These are phyloP conservation scores for Tulasnella sp. DNA, from an alignment of 768 basidiomycete genomes.

Conservation along the genomic window DNA sequence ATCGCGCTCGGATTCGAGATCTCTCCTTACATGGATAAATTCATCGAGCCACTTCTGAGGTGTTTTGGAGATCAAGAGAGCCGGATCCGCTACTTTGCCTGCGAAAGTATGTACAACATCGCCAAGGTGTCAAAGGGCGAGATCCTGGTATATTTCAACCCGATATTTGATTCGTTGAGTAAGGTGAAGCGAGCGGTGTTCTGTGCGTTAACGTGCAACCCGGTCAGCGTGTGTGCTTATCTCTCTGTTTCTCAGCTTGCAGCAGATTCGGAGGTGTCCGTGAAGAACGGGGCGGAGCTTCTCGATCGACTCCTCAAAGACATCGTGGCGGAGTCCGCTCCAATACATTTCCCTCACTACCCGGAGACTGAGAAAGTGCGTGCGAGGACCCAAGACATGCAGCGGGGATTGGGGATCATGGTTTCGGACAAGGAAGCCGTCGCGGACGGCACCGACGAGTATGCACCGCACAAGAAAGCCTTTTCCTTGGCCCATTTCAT, in stretches of 20 bases:
- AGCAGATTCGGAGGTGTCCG: conserved; percentile 88
- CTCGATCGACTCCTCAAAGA: conserved; percentile 96
- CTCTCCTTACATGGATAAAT: conserved; percentile 88
- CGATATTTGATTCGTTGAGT: conserved; percentile 93
- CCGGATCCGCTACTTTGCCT: conserved; percentile 93
- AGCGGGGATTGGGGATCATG: conserved; percentile 44
- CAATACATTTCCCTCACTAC: conserved; percentile 84
- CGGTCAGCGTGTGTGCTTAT: not conserved
- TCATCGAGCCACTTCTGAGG: conserved; percentile 75
- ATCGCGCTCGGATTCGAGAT: conserved; percentile 92
- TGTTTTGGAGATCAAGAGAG: conserved; percentile 94
- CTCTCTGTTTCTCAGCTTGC: conserved; percentile 54
- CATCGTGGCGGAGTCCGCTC: conserved; percentile 93
- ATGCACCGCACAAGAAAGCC: conserved; percentile 47
- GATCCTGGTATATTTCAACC: conserved; percentile 93
- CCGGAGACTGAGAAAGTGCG: conserved; percentile 65
- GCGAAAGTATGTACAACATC: conserved; percentile 97
- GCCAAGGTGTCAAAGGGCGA: conserved; percentile 96
- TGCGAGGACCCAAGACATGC: conserved; percentile 33
- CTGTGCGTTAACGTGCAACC: not conserved
- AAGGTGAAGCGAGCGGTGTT: conserved; percentile 46
- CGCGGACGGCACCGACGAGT: conserved; percentile 30
- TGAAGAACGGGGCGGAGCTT: conserved; percentile 96
- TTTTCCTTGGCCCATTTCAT: conserved; percentile 94
- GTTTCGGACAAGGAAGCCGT: conserved; percentile 45